phyloP scores from a whole-genome alignment of 352 stramenopile species.

The Thraustotheca clavata region DNA sequence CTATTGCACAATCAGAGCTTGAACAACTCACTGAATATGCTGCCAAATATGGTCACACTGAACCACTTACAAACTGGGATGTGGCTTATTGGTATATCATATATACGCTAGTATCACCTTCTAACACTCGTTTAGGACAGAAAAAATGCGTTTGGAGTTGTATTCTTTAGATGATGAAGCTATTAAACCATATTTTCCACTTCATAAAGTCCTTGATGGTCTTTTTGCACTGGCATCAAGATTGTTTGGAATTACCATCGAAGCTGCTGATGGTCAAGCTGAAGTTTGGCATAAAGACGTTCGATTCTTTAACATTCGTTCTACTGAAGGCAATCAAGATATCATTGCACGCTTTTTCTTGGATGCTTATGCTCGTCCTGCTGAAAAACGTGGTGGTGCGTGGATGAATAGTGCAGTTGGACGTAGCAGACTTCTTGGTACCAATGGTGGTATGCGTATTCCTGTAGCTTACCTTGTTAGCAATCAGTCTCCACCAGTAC shows the following conservation, averaged over 20 bases:
- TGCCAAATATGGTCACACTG: slow-evolving; percentile 55
- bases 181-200: slow-evolving; percentile 95
- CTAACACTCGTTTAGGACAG: slow-evolving; percentile 39
- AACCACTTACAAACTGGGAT: slow-evolving; percentile 91
- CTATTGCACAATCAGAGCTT: slow-evolving; percentile 87
- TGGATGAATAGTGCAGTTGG: slow-evolving; percentile 98
- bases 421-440: slow-evolving; percentile 84
- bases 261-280: slow-evolving; percentile 40
- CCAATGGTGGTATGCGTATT: slow-evolving; percentile 50
- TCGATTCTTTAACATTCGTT: slow-evolving; percentile 91
- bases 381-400: slow-evolving; percentile 95
- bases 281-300: slow-evolving; percentile 93
- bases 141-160: slow-evolving; percentile 92
- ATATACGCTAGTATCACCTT: neutral
- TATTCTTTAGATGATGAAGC: slow-evolving; percentile 96
- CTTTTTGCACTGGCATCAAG: slow-evolving; percentile 93
- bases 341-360: slow-evolving; percentile 95
- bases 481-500: slow-evolving; percentile 91
- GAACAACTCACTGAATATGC: slow-evolving; percentile 85
- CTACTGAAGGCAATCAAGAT: slow-evolving; percentile 60
- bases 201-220: slow-evolving; percentile 89
- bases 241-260: slow-evolving; percentile 94
- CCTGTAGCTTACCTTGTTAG: slow-evolving; percentile 97
- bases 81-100: slow-evolving; percentile 83
- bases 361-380: slow-evolving; percentile 94